phyloP scores from a whole-genome alignment of 441 rosid genomes.

The Daphne laureola region DNA sequence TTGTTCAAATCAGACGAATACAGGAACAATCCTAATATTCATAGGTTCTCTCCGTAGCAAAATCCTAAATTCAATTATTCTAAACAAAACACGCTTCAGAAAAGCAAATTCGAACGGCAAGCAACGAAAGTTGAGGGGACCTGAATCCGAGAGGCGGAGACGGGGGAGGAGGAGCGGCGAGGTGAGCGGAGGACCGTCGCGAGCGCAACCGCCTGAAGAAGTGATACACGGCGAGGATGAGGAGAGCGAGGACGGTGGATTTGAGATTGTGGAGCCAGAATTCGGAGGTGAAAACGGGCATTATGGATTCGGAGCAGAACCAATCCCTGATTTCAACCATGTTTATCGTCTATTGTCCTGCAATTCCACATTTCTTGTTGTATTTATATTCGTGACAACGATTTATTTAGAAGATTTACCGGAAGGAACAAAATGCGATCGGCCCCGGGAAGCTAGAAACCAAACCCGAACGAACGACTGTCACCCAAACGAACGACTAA shows the following conservation, averaged over 20 bases:
- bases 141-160: conserved; percentile 22
- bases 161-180: conserved; percentile 12
- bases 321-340: no score
- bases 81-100: background rate
- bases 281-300: background rate
- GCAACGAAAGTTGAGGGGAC: background rate
- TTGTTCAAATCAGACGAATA: background rate
- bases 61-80: no score
- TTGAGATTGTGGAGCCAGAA: conserved; percentile 21
- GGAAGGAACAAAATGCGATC: no score
- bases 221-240: conserved; percentile 33
- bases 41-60: no score
- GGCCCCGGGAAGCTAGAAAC: no score
- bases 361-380: no score
- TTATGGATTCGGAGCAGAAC: no score
- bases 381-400: no score
- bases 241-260: conserved; percentile 31
- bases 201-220: conserved; percentile 11
- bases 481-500: no score
- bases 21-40: background rate
- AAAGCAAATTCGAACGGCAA: background rate
- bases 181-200: conserved; percentile 15
- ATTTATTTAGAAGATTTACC: no score
- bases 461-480: no score
- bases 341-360: no score